Evolutionary conservation across 169 alveolate species (phyloP), one percentile per base, ranked within the genome.

Genomic region (Cryptosporidium tyzzeri): DNA sequence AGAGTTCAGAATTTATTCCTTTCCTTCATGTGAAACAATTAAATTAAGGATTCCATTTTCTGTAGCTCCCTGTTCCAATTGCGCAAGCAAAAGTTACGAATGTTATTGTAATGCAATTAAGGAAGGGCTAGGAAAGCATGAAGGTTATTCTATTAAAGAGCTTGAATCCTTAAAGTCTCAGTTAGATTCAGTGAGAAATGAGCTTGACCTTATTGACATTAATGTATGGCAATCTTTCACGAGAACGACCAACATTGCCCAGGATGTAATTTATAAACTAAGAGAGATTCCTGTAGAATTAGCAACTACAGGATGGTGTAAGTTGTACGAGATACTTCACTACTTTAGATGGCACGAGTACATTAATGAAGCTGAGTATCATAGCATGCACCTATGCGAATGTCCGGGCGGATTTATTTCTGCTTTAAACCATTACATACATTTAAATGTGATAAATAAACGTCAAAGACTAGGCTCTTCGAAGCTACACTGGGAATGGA

Each of bases 331-430:
- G 59, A 93, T 93, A 31, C 92, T 93, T 68, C 92, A 91, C 26
- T 69, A 65, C 55, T 93, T 91, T 85, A 93, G 93, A 12, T 84
- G 93, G 69, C 69, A 92, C 26, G 95, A 93, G 9, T 39, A 37
- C 48, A 69, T 92, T 1, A 92, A 74, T 69, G 95, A 93, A 4
- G 55, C 85, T 33, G 85, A 92, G 44, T 87, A 85, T 35, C 85
- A 70, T 8, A 71, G 71, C n/a, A 61, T 93, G 70, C 95, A 93
- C 74, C 45, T 93, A 26, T 92, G 95, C n/a, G 95, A 93, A 50
- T 93, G 95, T 84, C 95, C 95, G 0, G 95, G 95, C 12, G 95
- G 92, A 7, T 93, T 93, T 62, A 92, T 93, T 48, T 89, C 95
- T n/a, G 94, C 95, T 14, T 62, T 93, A 50, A 93, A 93, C 48